Conservation (phyloP, 176 grass and related monocot species). For the Bolboschoenus planiculmis region DNA sequence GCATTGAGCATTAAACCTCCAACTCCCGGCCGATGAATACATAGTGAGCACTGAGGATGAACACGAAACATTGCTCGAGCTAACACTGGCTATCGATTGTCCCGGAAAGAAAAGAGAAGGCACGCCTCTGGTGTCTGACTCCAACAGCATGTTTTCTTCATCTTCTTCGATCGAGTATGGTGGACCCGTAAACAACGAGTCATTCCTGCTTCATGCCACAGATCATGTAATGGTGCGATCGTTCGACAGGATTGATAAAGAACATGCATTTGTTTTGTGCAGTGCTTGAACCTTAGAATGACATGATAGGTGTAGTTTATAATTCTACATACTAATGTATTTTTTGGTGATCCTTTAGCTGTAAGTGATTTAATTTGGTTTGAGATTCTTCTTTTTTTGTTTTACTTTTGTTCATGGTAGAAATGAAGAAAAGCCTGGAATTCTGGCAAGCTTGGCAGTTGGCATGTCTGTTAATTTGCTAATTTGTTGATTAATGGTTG, state of each 20-base stretch:
- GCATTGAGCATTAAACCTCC: conserved; percentile 24
- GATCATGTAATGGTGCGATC: not conserved
- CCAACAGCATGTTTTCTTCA: conserved; percentile 30
- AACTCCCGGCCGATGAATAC: conserved; percentile 31
- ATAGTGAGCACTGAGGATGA: conserved; percentile 19
- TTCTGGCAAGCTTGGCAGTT: not conserved
- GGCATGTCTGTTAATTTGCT: conserved; percentile 11
- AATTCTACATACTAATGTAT: not conserved
- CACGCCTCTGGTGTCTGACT: conserved; percentile 21
- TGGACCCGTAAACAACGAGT: not conserved
- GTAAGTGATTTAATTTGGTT: not conserved
- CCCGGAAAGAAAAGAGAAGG: conserved; percentile 2
- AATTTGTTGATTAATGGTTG: not conserved
- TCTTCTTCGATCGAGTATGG: conserved; percentile 8
- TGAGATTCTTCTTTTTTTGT: not conserved
- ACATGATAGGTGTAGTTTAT: conserved; percentile 30
- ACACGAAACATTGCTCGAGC: conserved; percentile 25
- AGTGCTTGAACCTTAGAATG: conserved; percentile 38
- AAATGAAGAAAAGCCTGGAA: not conserved
- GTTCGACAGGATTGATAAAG: conserved; percentile 18
- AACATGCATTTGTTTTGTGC: conserved; percentile 32
- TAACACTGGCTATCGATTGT: conserved; percentile 52
- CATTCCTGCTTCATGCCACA: not conserved
- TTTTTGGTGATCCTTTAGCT: not conserved
- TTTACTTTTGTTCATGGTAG: not conserved